Evolutionary conservation across 2,329 filamentous ascomycete genomes (phyloP), one percentile per base, ranked within the genome.

Genomic region (Xylaria sp.): DNA sequence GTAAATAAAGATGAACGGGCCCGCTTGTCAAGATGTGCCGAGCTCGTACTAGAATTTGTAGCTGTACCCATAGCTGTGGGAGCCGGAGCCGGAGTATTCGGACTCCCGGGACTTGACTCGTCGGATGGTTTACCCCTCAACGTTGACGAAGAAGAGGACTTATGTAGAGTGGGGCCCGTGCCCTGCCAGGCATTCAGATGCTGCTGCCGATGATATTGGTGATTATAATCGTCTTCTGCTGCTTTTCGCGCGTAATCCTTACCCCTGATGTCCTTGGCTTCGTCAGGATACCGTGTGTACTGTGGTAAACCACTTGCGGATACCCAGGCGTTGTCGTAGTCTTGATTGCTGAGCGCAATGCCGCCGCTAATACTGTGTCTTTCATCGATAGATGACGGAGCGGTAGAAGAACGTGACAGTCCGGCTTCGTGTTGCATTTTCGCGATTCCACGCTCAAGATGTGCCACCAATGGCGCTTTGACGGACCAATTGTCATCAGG

Each of bases 381-480:
- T 25, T 33, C 29, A 15, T 59, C 44, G 33, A 39, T 25, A 11
- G 42, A 51, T 33, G 36, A 22, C 27, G 61, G 42, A 11, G 25
- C 4, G 9, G 33, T 47, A 11, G 22, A 17, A 15, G 49, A 13
- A 15, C 53, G 51, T 25, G 58, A 53, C 5, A 57, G n/a, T n/a
- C 49, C 55, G 33, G 57, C 65, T n/a, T 71, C 74, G 55, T 76
- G 77, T 51, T 81, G 79, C 71, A 85, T 80, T 72, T 82, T 82
- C n/a, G 75, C 76, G 25, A 84, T 75, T 7, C 82, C 82, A 56
- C 81, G 78, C 62, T 84, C 81, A 36, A 87, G 80, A 66, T 84
- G 82, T 60, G 80, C 79, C n/a, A 85, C 79, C 74, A 85, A 80
- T 45, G 82, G 80, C 7, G 81, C 82, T 69, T 83, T 84, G 17